phyloP scores from a whole-genome alignment of 2,329 filamentous ascomycete genomes.

The Phaeosphaeriaceae sp. region DNA sequence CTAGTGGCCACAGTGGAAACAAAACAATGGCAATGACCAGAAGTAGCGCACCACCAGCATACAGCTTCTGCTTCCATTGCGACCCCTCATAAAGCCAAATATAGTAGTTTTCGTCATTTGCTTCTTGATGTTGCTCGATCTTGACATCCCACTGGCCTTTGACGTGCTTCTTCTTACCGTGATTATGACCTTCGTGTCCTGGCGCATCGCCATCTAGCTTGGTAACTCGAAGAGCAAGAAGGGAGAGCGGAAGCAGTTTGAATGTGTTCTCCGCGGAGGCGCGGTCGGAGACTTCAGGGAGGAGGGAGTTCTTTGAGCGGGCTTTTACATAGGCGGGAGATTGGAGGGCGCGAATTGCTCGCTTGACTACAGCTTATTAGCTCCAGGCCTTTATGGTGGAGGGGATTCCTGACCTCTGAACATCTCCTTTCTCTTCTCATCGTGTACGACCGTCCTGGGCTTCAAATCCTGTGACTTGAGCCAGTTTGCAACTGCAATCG shows the following conservation, averaged over 20 bases:
- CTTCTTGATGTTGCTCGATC: conserved; percentile 95
- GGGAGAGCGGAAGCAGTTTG: conserved; percentile 91
- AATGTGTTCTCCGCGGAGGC: conserved; percentile 90
- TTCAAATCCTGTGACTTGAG: conserved; percentile 85
- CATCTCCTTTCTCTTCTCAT: conserved; percentile 97
- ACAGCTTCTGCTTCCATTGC: conserved; percentile 92
- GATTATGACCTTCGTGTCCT: conserved; percentile 63
- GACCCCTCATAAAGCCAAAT: conserved; percentile 95
- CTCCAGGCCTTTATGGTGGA: background rate
- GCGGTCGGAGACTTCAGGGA: conserved; percentile 87
- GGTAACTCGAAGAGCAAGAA: conserved; percentile 87
- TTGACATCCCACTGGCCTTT: conserved; percentile 97
- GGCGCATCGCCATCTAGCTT: conserved; percentile 77
- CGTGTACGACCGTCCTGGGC: conserved; percentile 86
- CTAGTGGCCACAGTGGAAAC: conserved; percentile 94
- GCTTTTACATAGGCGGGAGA: conserved; percentile 91
- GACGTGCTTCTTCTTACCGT: conserved; percentile 74
- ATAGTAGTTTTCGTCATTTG: conserved; percentile 86
- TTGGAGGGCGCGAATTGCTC: conserved; percentile 87
- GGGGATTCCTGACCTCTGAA: conserved; percentile 73
- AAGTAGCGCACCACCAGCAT: conserved; percentile 81
- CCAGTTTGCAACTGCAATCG: conserved; percentile 88
- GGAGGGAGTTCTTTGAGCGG: conserved; percentile 82
- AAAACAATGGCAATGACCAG: conserved; percentile 88
- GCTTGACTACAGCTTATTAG: conserved; percentile 72